Base-by-base conservation (phyloP, 2,329 filamentous ascomycete genomes). In the Onygena corvina region DNA sequence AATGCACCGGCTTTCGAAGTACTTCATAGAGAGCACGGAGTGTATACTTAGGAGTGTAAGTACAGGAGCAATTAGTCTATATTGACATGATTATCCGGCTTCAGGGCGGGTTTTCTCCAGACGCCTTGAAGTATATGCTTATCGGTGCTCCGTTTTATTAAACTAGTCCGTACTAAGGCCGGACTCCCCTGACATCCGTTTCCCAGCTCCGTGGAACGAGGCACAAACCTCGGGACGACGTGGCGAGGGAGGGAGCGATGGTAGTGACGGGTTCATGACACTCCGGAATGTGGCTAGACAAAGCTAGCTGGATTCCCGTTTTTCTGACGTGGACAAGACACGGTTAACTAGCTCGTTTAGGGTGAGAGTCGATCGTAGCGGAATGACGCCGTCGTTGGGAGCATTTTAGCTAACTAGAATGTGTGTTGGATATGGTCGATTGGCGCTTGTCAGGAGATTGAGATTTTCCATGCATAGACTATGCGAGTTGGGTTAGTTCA, bases 211-310 rank as follows among this genome's bases (percentile, higher is more conserved):
- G 35, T 25, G 25, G 25, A 44, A 40, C 27, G 34, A 34, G 42
- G 38, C 36, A 50, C 20, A 29, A 53, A 47, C 52, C 49, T 53
- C 52, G 52, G 52, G 34, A 46, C 29, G 42, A 46, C 29, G 42
- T 46, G 42, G 29, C 42, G 42, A 31, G 12, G 18, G 42, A 46
- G 29, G 42, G n/a, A 46, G 20, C 4, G 18, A 16, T 16, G 9
- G 23, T 2, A 20, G 8, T 46, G 16, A 36, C n/a, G n/a, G n/a
- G n/a, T n/a, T n/a, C n/a, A n/a, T n/a, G n/a, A n/a, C n/a, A n/a
- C n/a, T n/a, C n/a, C n/a, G n/a, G n/a, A n/a, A n/a, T n/a, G n/a
- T n/a, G n/a, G n/a, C n/a, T n/a, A n/a, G 12, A n/a, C 33, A n/a
- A 36, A 36, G 33, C 16, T 36, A 36, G 42, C 23, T 29, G 12